Evolutionary conservation across 75 land plant genomes (phyloP).

Genomic region (Selaginella tamariscina): DNA sequence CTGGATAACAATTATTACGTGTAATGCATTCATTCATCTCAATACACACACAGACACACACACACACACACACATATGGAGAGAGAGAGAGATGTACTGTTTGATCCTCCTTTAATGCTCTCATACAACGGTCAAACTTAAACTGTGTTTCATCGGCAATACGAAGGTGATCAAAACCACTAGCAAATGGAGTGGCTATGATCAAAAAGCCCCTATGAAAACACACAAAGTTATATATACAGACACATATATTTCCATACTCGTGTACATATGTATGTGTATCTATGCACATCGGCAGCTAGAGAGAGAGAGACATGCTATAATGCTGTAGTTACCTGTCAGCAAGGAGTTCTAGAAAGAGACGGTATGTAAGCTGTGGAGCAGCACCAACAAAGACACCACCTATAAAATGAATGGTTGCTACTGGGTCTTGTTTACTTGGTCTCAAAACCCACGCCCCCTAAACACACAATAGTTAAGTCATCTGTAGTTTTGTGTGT

Average conservation of each 20-base stretch:
- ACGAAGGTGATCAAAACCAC: constrained; percentile 87
- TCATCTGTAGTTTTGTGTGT: not conserved
- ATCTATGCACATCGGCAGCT: too few species aligned
- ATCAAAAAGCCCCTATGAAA: constrained; percentile 53
- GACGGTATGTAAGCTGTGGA: constrained; percentile 87
- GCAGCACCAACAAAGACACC: constrained; percentile 99
- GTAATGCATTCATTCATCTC: too few species aligned
- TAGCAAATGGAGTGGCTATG: constrained; percentile 95
- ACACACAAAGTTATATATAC: constrained; percentile 4
- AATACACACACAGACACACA: too few species aligned
- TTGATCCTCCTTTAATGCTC: constrained; percentile 24
- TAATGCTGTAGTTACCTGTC: constrained; percentile 38
- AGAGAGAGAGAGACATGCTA: not conserved
- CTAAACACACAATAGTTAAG: constrained; percentile 21
- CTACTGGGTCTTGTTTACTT: constrained; percentile 28
- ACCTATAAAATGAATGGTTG: constrained; percentile 82
- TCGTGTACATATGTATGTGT: too few species aligned
- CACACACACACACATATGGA: too few species aligned
- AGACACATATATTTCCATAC: too few species aligned
- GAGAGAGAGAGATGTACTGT: not conserved
- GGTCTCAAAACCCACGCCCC: constrained; percentile 92
- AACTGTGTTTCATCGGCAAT: constrained; percentile 96
- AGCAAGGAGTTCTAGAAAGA: constrained; percentile 79
- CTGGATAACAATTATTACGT: too few species aligned
- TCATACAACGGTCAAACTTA: constrained; percentile 80